Evolutionary conservation across 306 rosid species (phyloP), one percentile per base, ranked within the genome.

Genomic region (Carpinus fangiana): DNA sequence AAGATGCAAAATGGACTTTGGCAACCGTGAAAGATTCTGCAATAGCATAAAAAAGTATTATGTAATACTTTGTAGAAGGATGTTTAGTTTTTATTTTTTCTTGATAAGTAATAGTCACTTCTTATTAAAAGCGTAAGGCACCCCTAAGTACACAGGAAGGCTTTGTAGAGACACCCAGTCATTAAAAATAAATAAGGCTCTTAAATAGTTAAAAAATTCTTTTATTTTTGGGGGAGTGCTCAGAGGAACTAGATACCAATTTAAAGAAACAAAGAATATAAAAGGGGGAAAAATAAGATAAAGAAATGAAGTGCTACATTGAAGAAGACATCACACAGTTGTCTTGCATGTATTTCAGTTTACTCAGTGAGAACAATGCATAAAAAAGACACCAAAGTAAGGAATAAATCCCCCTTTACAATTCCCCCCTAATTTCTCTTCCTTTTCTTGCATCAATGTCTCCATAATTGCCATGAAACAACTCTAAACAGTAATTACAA

Each of bases 1-100:
- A 64, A 91, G 97, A 73, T 92, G 96, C 88, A 93, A 81, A 75
- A 86, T 80, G 36, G 98, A 95, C 86, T 95, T 95, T 74, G 95
- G 87, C 84, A 90, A 82, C 84, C 93, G 74, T 28, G 98, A 96
- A 62, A 96, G 90, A 71, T 88, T 93, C 97, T 96, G 89, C 75
- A 79, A 88, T 59, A 57, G 76, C 23, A 78, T 23, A 78, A 48
- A 78, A 72, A 54, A 43, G 45, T 38, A 48, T 36, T 45, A 60
- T 61, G 48, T n/a, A 50, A 78, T 50, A 60, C 61, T 82, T 75
- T 66, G 80, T 78, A 80, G 17, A 78, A 34, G 26, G 47, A 76
- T 74, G 74, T 54, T 50, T 31, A 31, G 1, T 31, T 31, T 31
- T 31, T 31, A 31, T 31, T 31, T 31, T 31, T 31, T 31, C 34